Evolutionary conservation across 257 asterid species (phyloP), one percentile per base, ranked within the genome.

Genomic region (Solanum verrucosum): DNA sequence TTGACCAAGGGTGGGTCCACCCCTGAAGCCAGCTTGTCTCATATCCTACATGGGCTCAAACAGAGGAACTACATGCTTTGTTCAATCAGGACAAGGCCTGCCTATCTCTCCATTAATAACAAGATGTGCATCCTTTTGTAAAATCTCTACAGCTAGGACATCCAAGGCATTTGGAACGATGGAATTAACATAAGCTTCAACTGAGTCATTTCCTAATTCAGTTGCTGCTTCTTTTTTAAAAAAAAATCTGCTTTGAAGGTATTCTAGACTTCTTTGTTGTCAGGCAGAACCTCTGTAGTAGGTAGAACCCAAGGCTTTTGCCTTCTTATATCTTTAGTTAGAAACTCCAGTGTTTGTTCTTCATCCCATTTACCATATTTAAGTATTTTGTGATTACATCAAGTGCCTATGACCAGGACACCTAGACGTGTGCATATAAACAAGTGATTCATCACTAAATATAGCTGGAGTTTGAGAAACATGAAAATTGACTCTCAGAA

Each of bases 101-200:
- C 98, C 94, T 56, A 6, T 56, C n/a, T 34, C 98, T 38, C 96
- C 97, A 68, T 92, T 92, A 70, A 94, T 95, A 84, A 96, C 91
- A 84, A 95, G 94, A 78, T 93, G 98, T 33, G 98, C 99, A 90
- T 95, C 97, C 92, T 95, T 96, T 91, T 95, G 98, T 88, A 96
- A 78, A 88, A 96, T 98, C 96, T 96, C 98, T 87, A 96, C 98
- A 1, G 96, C 98, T 81, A 95, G 98, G 81, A 95, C 99, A 94
- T 96, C 99, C 89, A 98, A 95, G 90, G 98, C 99, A 90, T 94
- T 93, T 90, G 98, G 92, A 86, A 98, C 98, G 98, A 95, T 95
- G 67, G 99, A 96, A 85, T 95, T 96, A 93, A 96, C 98, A 88
- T 95, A 96, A 59, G 98, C 98, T 89, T 98, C 98, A 31, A 96